These are phyloP conservation scores for Rhinocladiella mackenziei DNA, from an alignment of 2,329 filamentous ascomycete species.

Conservation along the genomic window DNA sequence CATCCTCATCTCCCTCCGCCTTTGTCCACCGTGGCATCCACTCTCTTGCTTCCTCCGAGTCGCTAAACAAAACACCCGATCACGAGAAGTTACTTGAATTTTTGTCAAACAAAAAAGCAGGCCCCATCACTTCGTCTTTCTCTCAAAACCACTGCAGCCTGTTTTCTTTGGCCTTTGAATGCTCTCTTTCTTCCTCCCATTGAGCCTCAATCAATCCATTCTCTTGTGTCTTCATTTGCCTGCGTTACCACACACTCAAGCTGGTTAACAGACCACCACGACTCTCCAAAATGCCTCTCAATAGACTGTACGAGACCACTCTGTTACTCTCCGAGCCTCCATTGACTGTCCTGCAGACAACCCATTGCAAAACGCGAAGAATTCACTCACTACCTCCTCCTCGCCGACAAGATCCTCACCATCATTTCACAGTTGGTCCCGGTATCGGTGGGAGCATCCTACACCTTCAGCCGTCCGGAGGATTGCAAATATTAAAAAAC, in stretches of 20 bases:
- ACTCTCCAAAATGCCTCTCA: conserved; percentile 16
- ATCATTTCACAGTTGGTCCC: conserved; percentile 70
- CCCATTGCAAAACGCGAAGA: conserved; percentile 69
- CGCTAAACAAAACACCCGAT: no score
- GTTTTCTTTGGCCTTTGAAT: no score
- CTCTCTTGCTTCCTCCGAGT: no score
- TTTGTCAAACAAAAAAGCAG: no score
- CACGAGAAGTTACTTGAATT: conserved; percentile 3
- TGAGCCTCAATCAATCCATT: not conserved
- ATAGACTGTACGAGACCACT: conserved; percentile 15
- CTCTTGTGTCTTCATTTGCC: not conserved
- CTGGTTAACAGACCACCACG: no score
- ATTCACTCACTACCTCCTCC: conserved; percentile 58
- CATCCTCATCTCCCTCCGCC: no score
- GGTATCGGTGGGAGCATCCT: conserved; percentile 69
- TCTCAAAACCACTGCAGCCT: no score
- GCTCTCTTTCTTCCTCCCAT: no score
- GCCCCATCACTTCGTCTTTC: no score
- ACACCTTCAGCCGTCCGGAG: conserved; percentile 61
- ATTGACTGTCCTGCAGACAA: conserved; percentile 55
- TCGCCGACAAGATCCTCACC: conserved; percentile 72
- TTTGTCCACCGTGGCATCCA: no score
- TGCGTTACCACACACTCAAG: no score
- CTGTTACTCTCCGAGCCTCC: not conserved
- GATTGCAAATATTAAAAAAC: conserved; percentile 52